These are phyloP conservation scores for Onygena corvina DNA, from an alignment of 2,329 filamentous ascomycete species.

Conservation along the genomic window DNA sequence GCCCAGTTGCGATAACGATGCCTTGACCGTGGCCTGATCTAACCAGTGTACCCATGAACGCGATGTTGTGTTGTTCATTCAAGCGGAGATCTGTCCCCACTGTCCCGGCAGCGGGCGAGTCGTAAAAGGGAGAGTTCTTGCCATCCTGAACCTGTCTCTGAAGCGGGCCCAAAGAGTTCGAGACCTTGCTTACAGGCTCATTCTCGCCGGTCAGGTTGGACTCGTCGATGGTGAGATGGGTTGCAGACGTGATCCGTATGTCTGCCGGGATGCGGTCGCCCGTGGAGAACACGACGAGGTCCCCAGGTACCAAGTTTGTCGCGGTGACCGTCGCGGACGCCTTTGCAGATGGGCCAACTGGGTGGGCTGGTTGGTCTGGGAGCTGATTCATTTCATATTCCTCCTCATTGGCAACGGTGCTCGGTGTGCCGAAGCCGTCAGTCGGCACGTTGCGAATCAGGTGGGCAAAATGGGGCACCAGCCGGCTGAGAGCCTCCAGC, in stretches of 20 bases:
- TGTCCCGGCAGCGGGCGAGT: slow-evolving; percentile 46
- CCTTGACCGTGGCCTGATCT: slow-evolving; percentile 91
- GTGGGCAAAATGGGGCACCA: slow-evolving; percentile 92
- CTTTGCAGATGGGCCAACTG: slow-evolving; percentile 53
- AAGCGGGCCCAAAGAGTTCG: slow-evolving; percentile 44
- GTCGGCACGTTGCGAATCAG: slow-evolving; percentile 55
- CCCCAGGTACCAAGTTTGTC: slow-evolving; percentile 75
- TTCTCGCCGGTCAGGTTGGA: slow-evolving; percentile 97
- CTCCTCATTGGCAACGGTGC: slow-evolving; percentile 23
- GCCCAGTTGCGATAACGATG: slow-evolving; percentile 92
- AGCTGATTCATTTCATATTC: slow-evolving; percentile 41
- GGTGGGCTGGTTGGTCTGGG: slow-evolving; percentile 37
- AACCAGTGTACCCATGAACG: slow-evolving; percentile 95
- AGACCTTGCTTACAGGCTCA: slow-evolving; percentile 70
- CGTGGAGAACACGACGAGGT: slow-evolving; percentile 85
- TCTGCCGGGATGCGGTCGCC: slow-evolving; percentile 95
- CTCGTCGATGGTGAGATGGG: slow-evolving; percentile 86
- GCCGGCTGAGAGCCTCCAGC: slow-evolving; percentile 80
- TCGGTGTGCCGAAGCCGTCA: slow-evolving; percentile 18
- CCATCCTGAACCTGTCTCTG: slow-evolving; percentile 25
- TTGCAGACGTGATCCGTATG: slow-evolving; percentile 79
- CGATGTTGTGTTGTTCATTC: slow-evolving; percentile 76
- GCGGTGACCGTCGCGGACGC: slow-evolving; percentile 79
- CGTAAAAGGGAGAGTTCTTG: slow-evolving; percentile 40
- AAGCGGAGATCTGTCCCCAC: slow-evolving; percentile 54